phyloP scores from a whole-genome alignment of 2,329 filamentous ascomycete species.

The Coniella vitis region DNA sequence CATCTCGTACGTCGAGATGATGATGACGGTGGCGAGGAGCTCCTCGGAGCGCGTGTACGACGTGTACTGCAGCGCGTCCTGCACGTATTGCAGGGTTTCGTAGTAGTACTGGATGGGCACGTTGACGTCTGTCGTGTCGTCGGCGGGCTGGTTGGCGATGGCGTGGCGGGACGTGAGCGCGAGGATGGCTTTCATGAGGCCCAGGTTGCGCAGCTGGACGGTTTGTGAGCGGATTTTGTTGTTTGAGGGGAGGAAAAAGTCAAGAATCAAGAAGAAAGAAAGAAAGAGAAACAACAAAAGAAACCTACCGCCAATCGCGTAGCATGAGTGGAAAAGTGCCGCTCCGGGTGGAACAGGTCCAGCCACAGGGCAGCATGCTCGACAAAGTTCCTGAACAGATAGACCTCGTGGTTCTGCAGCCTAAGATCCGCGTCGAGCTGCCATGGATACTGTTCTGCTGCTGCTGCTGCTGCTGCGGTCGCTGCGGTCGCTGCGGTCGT shows the following conservation, averaged over 20 bases:
- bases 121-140: conserved; percentile 18
- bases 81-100: conserved; percentile 55
- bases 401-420: neutral
- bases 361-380: conserved; percentile 14
- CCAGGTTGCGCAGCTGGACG: conserved; percentile 36
- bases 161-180: conserved; percentile 31
- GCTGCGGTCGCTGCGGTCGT: neutral
- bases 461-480: neutral
- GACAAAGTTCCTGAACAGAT: conserved; percentile 1
- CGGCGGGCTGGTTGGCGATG: conserved; percentile 41
- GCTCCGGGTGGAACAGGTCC: conserved; percentile 28
- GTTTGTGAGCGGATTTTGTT: neutral
- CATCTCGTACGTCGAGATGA: conserved; percentile 61
- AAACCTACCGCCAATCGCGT: conserved; percentile 23
- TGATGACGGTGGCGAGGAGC: conserved; percentile 50
- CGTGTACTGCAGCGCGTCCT: conserved; percentile 50
- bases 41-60: conserved; percentile 52
- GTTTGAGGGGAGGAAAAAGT: neutral
- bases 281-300: too few species aligned
- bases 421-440: conserved; percentile 3
- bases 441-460: conserved; percentile 1
- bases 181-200: conserved; percentile 18
- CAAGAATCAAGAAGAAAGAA: too few species aligned
- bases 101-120: conserved; percentile 50
- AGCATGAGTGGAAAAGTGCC: conserved; percentile 28